phyloP scores from a whole-genome alignment of 108 stramenopile genomes.

The Conticribra guillardii region DNA sequence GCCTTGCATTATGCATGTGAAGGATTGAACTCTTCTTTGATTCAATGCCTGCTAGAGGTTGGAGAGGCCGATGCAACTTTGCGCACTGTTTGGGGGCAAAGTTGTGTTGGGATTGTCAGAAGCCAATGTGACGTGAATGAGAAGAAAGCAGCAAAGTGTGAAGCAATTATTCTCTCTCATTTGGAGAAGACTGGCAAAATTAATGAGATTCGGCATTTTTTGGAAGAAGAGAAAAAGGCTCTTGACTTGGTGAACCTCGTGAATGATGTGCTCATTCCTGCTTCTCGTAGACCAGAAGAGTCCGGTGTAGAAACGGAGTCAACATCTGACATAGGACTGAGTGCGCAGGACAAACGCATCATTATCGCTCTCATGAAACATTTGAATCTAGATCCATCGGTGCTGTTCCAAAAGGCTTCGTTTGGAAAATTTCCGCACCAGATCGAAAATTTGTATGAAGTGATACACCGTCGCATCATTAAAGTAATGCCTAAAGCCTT shows the following conservation, averaged over 20 bases:
- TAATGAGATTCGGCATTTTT: slow-evolving; percentile 24
- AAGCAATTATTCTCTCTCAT: slow-evolving; percentile 27
- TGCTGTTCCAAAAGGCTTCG: slow-evolving; percentile 11
- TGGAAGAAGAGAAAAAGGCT: slow-evolving; percentile 40
- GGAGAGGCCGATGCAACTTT: slow-evolving; percentile 34
- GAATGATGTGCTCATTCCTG: slow-evolving; percentile 38
- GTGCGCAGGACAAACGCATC: slow-evolving; percentile 37
- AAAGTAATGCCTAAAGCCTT: slow-evolving; percentile 37
- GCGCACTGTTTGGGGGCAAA: slow-evolving; percentile 48
- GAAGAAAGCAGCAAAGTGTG: slow-evolving; percentile 32
- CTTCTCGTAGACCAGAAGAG: slow-evolving; percentile 23
- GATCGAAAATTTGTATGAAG: slow-evolving; percentile 36
- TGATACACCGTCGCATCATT: slow-evolving; percentile 26
- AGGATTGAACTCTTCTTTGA: slow-evolving; percentile 35
- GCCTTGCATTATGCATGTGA: slow-evolving; percentile 52
- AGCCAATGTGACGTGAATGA: slow-evolving; percentile 12
- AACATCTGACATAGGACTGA: slow-evolving; percentile 2
- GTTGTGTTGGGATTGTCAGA: slow-evolving; percentile 28
- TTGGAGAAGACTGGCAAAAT: slow-evolving; percentile 17
- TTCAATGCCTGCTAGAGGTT: slow-evolving; percentile 36
- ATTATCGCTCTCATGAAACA: slow-evolving; percentile 34
- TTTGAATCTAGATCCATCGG: slow-evolving; percentile 29
- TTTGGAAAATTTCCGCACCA: slow-evolving; percentile 12
- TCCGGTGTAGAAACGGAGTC: slow-evolving; percentile 4
- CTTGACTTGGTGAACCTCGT: slow-evolving; percentile 39